These are phyloP conservation scores for Elsinoe necatrix DNA, from an alignment of 2,329 filamentous ascomycete genomes.

Conservation along the genomic window DNA sequence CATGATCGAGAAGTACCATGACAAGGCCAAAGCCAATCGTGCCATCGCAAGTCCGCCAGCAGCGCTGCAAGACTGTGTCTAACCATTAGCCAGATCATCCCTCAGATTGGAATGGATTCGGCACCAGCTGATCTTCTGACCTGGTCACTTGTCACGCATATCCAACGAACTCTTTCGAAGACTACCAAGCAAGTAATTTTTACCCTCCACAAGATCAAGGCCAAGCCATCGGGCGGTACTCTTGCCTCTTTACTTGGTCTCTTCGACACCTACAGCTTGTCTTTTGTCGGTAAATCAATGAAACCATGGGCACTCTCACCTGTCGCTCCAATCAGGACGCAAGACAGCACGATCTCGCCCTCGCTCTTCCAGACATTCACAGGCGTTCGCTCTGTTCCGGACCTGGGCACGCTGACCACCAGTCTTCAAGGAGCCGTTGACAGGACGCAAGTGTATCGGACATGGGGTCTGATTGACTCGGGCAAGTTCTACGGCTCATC, in stretches of 20 bases:
- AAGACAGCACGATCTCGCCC: conserved; percentile 26
- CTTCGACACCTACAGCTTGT: conserved; percentile 40
- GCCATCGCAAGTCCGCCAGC: conserved; percentile 37
- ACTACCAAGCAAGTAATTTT: conserved; percentile 45
- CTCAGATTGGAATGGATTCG: conserved; percentile 53
- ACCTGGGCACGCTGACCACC: conserved; percentile 51
- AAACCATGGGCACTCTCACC: conserved; percentile 46
- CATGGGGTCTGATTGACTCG: conserved; percentile 46
- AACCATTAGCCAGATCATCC: conserved; percentile 39
- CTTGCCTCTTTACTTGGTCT: conserved; percentile 57
- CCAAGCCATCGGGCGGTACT: conserved; percentile 48
- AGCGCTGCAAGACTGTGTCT: not conserved
- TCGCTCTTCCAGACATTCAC: conserved; percentile 35
- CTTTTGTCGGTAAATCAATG: conserved; percentile 40
- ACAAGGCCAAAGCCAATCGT: conserved; percentile 49
- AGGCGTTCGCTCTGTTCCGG: conserved; percentile 46
- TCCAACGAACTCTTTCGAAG: conserved; percentile 44
- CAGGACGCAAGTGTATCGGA: conserved; percentile 50
- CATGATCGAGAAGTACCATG: conserved; percentile 54
- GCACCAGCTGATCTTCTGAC: conserved; percentile 50
- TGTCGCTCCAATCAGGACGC: conserved; percentile 27
- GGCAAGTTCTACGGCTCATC: conserved; percentile 49
- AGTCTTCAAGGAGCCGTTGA: conserved; percentile 47
- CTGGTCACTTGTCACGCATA: conserved; percentile 45
- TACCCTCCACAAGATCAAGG: conserved; percentile 47